Evolutionary conservation across 768 basidiomycete genomes (phyloP).

Genomic region (Hydnum rufescens): DNA sequence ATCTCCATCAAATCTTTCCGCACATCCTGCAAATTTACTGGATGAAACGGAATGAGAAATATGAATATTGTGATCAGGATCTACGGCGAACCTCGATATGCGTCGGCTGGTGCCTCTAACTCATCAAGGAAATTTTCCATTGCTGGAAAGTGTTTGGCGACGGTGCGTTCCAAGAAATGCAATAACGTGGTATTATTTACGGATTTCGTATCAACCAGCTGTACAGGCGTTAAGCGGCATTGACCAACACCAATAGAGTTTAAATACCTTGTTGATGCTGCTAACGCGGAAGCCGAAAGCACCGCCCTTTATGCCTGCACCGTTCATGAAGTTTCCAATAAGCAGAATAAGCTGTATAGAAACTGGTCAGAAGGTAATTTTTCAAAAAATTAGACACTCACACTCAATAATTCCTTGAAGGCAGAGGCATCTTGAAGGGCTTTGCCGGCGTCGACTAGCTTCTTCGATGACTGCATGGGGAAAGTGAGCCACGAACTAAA

Average conservation of each 20-base stretch:
- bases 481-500: slow-evolving; percentile 1
- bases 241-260: not conserved
- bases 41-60: not conserved
- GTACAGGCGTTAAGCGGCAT: not conserved
- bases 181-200: slow-evolving; percentile 83
- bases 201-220: slow-evolving; percentile 97
- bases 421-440: slow-evolving; percentile 60
- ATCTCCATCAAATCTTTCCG: slow-evolving; percentile 56
- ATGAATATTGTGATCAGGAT: not conserved
- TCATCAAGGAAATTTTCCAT: slow-evolving; percentile 84
- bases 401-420: slow-evolving; percentile 81
- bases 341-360: slow-evolving; percentile 58
- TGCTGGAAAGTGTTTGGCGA: slow-evolving; percentile 68
- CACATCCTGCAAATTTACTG: slow-evolving; percentile 76
- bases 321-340: slow-evolving; percentile 97
- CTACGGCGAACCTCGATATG: slow-evolving; percentile 53
- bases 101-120: slow-evolving; percentile 72
- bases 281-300: slow-evolving; percentile 94
- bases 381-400: slow-evolving; percentile 19
- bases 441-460: slow-evolving; percentile 62
- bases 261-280: slow-evolving; percentile 79
- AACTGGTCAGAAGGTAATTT: not conserved
- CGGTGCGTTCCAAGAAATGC: slow-evolving; percentile 82
- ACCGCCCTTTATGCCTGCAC: slow-evolving; percentile 85
- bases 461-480: slow-evolving; percentile 44